These are phyloP conservation scores for Ustilago nuda DNA, from an alignment of 1,284 basidiomycete species.

Conservation along the genomic window DNA sequence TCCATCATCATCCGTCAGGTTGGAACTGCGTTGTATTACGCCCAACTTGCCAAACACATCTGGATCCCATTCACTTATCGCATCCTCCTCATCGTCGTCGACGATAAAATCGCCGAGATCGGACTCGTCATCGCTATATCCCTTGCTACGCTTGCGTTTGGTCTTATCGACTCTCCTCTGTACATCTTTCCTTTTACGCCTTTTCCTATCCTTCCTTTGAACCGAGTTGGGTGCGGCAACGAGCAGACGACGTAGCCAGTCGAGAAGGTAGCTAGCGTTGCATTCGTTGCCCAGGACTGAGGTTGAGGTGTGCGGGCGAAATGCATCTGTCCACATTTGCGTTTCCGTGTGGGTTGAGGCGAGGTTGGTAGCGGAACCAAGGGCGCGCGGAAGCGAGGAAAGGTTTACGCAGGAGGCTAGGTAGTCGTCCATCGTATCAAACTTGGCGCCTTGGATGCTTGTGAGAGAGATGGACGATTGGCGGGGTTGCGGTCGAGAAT, in stretches of 20 bases:
- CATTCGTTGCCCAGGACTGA: constrained; percentile 46
- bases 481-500: constrained; percentile 8
- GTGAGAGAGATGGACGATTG: constrained; percentile 7
- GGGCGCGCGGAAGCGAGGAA: constrained; percentile 8
- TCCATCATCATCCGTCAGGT: constrained; percentile 5
- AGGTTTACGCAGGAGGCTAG: constrained; percentile 10
- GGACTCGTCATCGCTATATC: constrained; percentile 30
- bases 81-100: constrained; percentile 43
- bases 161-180: constrained; percentile 38
- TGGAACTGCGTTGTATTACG: constrained; percentile 10
- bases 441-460: background rate
- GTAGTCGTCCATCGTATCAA: constrained; percentile 14
- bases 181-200: constrained; percentile 25
- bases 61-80: constrained; percentile 37
- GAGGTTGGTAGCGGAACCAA: background rate
- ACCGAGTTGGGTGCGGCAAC: constrained; percentile 31
- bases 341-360: background rate
- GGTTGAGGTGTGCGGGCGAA: constrained; percentile 29
- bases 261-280: constrained; percentile 37
- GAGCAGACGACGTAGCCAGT: constrained; percentile 55
- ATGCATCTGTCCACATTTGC: constrained; percentile 48
- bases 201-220: constrained; percentile 9
- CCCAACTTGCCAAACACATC: constrained; percentile 56
- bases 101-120: constrained; percentile 56
- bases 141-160: constrained; percentile 10